These are phyloP conservation scores for Uromyces viciae-fabae DNA, from an alignment of 1,284 basidiomycete genomes.

Conservation along the genomic window DNA sequence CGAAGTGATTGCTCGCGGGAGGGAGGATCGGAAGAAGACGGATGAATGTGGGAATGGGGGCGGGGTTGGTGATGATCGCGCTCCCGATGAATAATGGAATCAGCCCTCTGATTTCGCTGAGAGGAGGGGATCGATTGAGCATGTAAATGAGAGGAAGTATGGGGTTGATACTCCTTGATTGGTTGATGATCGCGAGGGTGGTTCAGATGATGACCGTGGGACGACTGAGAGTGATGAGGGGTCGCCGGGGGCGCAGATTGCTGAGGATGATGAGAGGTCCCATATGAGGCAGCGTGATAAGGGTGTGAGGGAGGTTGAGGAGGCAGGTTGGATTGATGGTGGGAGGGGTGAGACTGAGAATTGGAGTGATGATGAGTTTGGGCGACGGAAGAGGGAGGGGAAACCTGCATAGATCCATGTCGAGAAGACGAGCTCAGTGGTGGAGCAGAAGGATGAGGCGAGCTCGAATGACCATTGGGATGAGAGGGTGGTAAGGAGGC, in stretches of 20 bases:
- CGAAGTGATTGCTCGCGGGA: not conserved
- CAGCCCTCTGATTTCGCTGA: conserved; percentile 5
- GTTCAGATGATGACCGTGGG: conserved; percentile 21
- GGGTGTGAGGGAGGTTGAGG: not conserved
- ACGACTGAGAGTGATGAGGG: conserved; percentile 3
- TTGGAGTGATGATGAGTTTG: conserved; percentile 12
- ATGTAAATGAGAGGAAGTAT: not conserved
- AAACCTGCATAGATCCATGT: not conserved
- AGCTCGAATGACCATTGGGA: conserved; percentile 12
- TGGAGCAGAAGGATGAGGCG: not conserved
- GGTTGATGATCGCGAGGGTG: conserved; percentile 13
- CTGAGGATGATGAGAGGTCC: not conserved
- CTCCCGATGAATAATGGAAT: conserved; percentile 36
- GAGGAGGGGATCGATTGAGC: not conserved
- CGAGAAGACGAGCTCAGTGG: not conserved
- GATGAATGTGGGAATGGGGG: not conserved
- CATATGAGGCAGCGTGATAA: not conserved
- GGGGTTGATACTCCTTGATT: not conserved
- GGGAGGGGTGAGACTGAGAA: conserved; percentile 4
- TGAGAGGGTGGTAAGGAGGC: conserved; percentile 11
- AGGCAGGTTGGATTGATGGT: conserved; percentile 17
- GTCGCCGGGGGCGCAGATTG: not conserved
- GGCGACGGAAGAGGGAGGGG: not conserved
- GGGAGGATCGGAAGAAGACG: conserved; percentile 7
- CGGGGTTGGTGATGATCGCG: conserved; percentile 21